Evolutionary conservation across 2,329 filamentous ascomycete genomes (phyloP).

Genomic region (Colletotrichum lini): DNA sequence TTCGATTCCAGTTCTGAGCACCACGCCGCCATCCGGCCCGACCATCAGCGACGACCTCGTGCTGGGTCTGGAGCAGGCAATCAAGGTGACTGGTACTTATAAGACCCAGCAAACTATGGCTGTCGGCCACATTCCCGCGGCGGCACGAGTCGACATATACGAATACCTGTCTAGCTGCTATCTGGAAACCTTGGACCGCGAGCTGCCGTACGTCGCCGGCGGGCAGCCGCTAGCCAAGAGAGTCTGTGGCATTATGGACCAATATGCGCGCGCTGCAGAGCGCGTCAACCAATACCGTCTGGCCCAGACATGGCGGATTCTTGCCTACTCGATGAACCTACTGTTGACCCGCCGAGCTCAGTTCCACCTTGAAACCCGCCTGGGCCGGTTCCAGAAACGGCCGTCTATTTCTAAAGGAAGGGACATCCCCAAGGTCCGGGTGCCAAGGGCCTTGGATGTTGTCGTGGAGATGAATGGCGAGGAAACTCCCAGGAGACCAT

Average conservation of each 20-base stretch:
- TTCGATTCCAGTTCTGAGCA: constrained; percentile 57
- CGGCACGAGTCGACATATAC: constrained; percentile 66
- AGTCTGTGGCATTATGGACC: constrained; percentile 66
- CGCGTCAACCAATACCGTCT: constrained; percentile 70
- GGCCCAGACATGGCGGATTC: constrained; percentile 75
- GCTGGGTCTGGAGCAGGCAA: constrained; percentile 70
- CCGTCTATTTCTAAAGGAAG: constrained; percentile 44
- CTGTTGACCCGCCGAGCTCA: constrained; percentile 69
- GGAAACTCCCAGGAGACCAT: constrained; percentile 54
- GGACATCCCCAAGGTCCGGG: constrained; percentile 49
- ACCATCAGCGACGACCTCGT: constrained; percentile 59
- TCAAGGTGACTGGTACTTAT: constrained; percentile 70
- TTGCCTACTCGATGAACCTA: constrained; percentile 69
- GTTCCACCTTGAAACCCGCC: constrained; percentile 68
- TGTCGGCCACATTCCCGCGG: constrained; percentile 69
- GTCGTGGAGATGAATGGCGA: constrained; percentile 50
- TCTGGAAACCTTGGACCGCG: constrained; percentile 65
- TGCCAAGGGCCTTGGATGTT: constrained; percentile 46
- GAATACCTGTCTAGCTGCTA: constrained; percentile 71
- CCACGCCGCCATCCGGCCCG: constrained; percentile 66
- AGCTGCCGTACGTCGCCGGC: constrained; percentile 60
- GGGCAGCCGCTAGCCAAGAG: constrained; percentile 60
- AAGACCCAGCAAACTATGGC: constrained; percentile 75
- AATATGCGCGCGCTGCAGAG: constrained; percentile 72
- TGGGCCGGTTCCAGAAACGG: constrained; percentile 56